Conservation (phyloP, 768 basidiomycete species). For the Mycena rebaudengoi region DNA sequence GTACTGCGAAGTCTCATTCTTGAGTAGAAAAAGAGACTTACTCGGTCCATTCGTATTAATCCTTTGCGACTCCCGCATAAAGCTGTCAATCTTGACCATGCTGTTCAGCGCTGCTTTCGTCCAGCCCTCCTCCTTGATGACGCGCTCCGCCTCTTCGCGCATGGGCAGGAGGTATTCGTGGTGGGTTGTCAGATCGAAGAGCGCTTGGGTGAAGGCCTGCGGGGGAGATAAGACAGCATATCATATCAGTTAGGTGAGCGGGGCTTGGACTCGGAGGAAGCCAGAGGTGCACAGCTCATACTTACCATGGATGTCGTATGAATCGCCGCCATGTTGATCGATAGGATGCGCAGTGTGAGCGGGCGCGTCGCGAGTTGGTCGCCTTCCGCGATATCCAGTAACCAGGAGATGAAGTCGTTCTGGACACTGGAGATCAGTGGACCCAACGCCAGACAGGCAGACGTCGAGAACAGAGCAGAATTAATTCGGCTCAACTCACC, state of each 20-base stretch:
- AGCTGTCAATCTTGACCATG: conserved; percentile 53
- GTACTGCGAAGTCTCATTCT: conserved; percentile 26
- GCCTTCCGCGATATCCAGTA: conserved; percentile 32
- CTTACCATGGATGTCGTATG: conserved; percentile 52
- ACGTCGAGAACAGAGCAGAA: not conserved
- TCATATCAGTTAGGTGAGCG: no score
- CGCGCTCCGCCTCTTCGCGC: conserved; percentile 42
- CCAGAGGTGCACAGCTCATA: not conserved
- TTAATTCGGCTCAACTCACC: not conserved
- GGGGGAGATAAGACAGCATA: not conserved
- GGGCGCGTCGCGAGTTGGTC: conserved; percentile 32
- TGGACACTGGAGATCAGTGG: not conserved
- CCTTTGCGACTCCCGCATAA: conserved; percentile 49
- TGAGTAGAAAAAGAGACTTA: conserved; percentile 17
- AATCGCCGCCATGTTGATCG: conserved; percentile 49
- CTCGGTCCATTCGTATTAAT: conserved; percentile 25
- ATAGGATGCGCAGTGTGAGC: conserved; percentile 40
- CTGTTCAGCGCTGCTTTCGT: conserved; percentile 46
- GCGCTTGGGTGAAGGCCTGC: conserved; percentile 38
- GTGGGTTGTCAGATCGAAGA: conserved; percentile 38
- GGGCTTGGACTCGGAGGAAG: no score
- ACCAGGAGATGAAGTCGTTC: conserved; percentile 29
- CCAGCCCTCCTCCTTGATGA: conserved; percentile 44
- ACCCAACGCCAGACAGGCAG: not conserved
- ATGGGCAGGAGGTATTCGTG: conserved; percentile 40